These are phyloP conservation scores for Chenopodium quinoa DNA, from an alignment of 148 eudicot species.

Conservation along the genomic window DNA sequence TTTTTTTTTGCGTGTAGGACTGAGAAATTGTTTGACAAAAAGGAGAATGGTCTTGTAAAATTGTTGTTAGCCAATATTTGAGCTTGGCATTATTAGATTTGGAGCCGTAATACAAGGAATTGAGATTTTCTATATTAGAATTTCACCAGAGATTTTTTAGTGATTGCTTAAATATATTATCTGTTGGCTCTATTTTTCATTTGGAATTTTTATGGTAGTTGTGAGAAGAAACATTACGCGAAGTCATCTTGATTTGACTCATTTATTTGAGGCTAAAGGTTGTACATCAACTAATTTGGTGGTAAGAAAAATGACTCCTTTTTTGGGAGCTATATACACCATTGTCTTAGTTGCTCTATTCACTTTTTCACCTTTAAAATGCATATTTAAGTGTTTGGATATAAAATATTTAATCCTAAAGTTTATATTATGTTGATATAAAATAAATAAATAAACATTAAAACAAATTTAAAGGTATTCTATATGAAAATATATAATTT, in stretches of 20 bases:
- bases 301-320: no score
- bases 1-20: not conserved
- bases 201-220: not conserved
- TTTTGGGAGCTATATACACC: no score
- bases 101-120: slow-evolving; percentile 21
- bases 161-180: not conserved
- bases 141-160: slow-evolving; percentile 15
- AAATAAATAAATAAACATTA: no score
- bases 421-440: no score
- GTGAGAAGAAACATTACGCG: not conserved
- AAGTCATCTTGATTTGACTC: not conserved
- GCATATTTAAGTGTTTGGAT: no score
- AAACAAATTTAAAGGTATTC: no score
- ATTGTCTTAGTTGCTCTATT: no score
- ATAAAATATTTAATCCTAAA: no score
- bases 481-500: no score
- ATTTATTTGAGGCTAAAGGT: not conserved
- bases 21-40: not conserved
- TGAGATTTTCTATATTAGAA: slow-evolving; percentile 16
- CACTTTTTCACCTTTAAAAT: no score
- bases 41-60: not conserved
- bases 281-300: not conserved
- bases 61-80: slow-evolving; percentile 8
- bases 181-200: slow-evolving; percentile 11
- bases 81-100: not conserved